These are phyloP conservation scores for Stereocaulon alpinum DNA, from an alignment of 495 filamentous ascomycete species.

Conservation along the genomic window DNA sequence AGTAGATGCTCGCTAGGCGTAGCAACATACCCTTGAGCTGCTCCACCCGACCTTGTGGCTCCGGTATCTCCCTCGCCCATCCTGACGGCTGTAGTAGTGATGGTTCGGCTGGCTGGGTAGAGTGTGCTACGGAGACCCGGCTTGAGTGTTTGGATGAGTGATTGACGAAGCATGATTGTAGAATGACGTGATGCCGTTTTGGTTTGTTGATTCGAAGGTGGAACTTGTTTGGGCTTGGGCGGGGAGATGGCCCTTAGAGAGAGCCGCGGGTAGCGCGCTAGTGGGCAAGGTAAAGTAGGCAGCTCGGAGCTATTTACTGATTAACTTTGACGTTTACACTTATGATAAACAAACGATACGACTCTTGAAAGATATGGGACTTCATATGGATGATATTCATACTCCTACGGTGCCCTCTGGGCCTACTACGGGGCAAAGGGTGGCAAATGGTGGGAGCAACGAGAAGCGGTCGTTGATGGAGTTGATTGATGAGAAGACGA, in stretches of 20 bases:
- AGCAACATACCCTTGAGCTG: conserved; percentile 28
- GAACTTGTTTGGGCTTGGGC: conserved; percentile 13
- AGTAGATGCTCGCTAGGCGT: neutral
- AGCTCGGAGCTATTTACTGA: neutral
- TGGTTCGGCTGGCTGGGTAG: conserved; percentile 43
- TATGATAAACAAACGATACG: neutral
- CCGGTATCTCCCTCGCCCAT: conserved; percentile 64
- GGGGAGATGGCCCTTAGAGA: conserved; percentile 8
- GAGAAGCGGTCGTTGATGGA: conserved; percentile 51
- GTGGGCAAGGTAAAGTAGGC: neutral
- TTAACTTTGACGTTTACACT: neutral
- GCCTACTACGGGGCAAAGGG: conserved; percentile 44
- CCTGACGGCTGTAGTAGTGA: conserved; percentile 50
- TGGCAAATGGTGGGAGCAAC: conserved; percentile 39
- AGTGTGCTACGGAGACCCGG: conserved; percentile 38
- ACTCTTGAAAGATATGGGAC: conserved; percentile 27
- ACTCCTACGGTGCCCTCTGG: conserved; percentile 67
- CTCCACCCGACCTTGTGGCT: conserved; percentile 39
- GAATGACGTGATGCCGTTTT: neutral
- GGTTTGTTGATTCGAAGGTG: neutral
- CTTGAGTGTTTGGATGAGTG: conserved; percentile 46
- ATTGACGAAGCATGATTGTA: conserved; percentile 53
- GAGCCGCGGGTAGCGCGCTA: conserved; percentile 12
- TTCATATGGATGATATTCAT: conserved; percentile 60
- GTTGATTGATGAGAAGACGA: conserved; percentile 65